Conservation (phyloP, 1,139 yeast species). For the Candida pseudoviswanathii region DNA sequence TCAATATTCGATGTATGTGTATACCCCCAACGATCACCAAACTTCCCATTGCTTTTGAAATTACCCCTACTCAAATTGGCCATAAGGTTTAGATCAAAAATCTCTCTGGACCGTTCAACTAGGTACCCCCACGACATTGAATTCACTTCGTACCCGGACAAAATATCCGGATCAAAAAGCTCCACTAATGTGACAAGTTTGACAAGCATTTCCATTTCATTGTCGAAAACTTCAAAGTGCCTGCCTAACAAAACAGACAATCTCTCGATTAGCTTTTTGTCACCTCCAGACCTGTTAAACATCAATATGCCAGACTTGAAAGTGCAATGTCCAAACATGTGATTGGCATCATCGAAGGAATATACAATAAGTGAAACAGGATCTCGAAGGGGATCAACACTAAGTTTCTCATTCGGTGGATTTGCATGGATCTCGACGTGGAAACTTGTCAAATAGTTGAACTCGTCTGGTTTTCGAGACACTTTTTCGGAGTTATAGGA, state of each 20-base stretch:
- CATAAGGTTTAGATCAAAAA: slow-evolving; percentile 55
- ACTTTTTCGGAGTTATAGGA: slow-evolving; percentile 34
- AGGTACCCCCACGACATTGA: slow-evolving; percentile 88
- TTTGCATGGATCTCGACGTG: slow-evolving; percentile 69
- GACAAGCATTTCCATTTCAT: slow-evolving; percentile 60
- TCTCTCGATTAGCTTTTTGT: not conserved
- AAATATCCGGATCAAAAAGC: slow-evolving; percentile 78
- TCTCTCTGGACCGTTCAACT: slow-evolving; percentile 59
- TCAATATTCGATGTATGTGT: slow-evolving; percentile 71
- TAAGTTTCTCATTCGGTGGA: slow-evolving; percentile 43
- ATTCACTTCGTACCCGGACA: slow-evolving; percentile 85
- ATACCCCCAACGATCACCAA: slow-evolving; percentile 80
- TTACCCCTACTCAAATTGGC: slow-evolving; percentile 47
- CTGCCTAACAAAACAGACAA: slow-evolving; percentile 15
- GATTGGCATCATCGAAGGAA: slow-evolving; percentile 53
- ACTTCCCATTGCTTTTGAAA: slow-evolving; percentile 50
- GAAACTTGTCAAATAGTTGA: slow-evolving; percentile 54
- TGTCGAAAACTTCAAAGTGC: slow-evolving; percentile 35
- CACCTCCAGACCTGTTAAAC: slow-evolving; percentile 5
- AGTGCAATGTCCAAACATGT: slow-evolving; percentile 22
- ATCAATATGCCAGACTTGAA: slow-evolving; percentile 24
- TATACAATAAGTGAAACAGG: slow-evolving; percentile 63
- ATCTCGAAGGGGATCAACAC: slow-evolving; percentile 71
- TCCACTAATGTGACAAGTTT: slow-evolving; percentile 59
- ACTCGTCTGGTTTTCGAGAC: slow-evolving; percentile 47